A percentile compares a stretch with the other conserved stretches of the same genome.
phyloP scores from a whole-genome alignment of 2,329 filamentous ascomycete genomes.

The Stachybotrys echinatus region DNA sequence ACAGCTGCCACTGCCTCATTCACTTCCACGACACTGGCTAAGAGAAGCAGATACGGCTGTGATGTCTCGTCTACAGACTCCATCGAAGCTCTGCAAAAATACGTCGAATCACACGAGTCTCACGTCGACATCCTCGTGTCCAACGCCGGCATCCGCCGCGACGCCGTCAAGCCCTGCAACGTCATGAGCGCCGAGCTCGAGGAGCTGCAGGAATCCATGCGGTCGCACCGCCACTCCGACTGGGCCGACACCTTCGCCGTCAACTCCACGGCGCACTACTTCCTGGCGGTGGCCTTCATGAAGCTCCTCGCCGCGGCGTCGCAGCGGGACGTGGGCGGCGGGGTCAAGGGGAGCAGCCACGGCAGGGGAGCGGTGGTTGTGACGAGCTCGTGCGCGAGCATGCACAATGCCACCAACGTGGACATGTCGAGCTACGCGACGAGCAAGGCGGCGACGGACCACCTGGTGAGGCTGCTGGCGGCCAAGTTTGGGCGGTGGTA shows the following conservation, averaged over 20 bases:
- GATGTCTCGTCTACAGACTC: constrained; percentile 35
- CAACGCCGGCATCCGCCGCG: constrained; percentile 42
- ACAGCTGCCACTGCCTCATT: neutral
- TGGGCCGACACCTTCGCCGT: constrained; percentile 41
- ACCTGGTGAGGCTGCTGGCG: constrained; percentile 42
- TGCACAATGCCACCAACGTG: constrained; percentile 47
- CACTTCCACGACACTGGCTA: too few relatives aligned
- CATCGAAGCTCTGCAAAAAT: constrained; percentile 25
- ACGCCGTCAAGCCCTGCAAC: constrained; percentile 35
- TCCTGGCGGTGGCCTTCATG: constrained; percentile 39
- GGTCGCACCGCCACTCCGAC: constrained; percentile 35
- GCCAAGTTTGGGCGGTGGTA: constrained; percentile 35
- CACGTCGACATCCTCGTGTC: constrained; percentile 42
- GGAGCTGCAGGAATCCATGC: constrained; percentile 40
- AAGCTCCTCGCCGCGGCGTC: constrained; percentile 36
- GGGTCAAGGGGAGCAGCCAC: constrained; percentile 19
- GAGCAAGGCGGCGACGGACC: constrained; percentile 47
- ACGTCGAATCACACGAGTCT: constrained; percentile 26
- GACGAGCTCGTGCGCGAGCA: constrained; percentile 46
- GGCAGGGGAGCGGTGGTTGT: constrained; percentile 41
- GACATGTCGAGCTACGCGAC: constrained; percentile 46
- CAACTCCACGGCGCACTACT: constrained; percentile 46
- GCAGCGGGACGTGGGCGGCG: constrained; percentile 19
- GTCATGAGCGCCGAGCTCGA: constrained; percentile 33
- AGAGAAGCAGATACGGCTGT: too few relatives aligned